Evolutionary conservation across 371 early-diverging fungal species (phyloP), one percentile per base, ranked within the genome.

Genomic region (Coemansia sp.): DNA sequence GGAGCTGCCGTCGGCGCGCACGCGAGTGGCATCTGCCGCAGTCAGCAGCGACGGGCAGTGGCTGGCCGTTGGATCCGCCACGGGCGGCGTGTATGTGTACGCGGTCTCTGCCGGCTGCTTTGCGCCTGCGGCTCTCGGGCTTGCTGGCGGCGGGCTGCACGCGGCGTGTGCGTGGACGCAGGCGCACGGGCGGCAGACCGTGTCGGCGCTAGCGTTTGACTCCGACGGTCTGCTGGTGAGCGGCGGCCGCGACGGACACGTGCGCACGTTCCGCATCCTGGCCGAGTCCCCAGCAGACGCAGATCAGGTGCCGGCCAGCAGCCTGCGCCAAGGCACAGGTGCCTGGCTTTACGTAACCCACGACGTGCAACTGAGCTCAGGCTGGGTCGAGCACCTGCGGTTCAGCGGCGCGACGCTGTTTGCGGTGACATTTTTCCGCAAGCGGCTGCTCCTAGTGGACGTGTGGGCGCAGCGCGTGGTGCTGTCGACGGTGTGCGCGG

Each of bases 401-500:
- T 14, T 3, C 3, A 4, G 33, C 3, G 26, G 30, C n/a, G 42
- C 31, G 2, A 42, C 35, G 5, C 11, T 68, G 34, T 5, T 57
- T 5, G 65, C 63, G 0, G 65, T 72, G 41, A 56, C 64, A 1
- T 76, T 70, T 38, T 54, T 61, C 45, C 50, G 65, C 12, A 64
- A 62, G 36, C 71, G 71, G 3, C 30, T 76, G 16, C 62, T 53
- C 0, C 14, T 70, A 0, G 0, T 57, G 11, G 71, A 76, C 38
- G 20, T 48, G 36, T 30, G 10, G n/a, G 47, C 42, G 8, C n/a
- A n/a, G 11, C 50, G 35, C 1, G 64, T 57, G 41, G 34, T 63
- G 11, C 38, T 69, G 3, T 67, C 80, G 5, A 40, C 72, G 1
- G 57, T 38, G 0, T 78, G 78, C 55, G 77, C 79, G 11, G 81